Evolutionary conservation across 2,329 filamentous ascomycete genomes (phyloP), one percentile per base, ranked within the genome.

Genomic region (Aspergillus novoparasiticus): DNA sequence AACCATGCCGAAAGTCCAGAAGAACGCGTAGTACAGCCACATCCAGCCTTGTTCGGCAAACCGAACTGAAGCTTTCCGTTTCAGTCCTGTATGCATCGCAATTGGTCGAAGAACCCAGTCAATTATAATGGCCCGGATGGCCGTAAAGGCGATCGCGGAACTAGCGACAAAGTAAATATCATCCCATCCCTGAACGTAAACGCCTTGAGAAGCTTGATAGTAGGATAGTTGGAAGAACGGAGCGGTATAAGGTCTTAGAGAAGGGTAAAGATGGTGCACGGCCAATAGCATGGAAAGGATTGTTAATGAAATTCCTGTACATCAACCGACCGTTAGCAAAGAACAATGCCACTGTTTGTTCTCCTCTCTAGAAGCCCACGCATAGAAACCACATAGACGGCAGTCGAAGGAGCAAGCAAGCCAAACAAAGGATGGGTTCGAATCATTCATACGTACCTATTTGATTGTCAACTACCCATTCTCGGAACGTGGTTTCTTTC

Each of bases 41-140:
- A 97, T 84, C 92, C 94, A 98, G 54, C 90, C 92, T 81, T 99
- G 95, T 81, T 99, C 95, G 66, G 93, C 93, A 80, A 98, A 96
- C 63, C 95, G 87, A 56, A 92, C 87, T 64, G 90, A 82, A 54
- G 88, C 87, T 81, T 97, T 97, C 75, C 90, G 91, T 70, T 85
- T 85, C 71, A 97, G 86, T 41, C 94, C 94, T 66, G 86, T 85
- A 55, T 83, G 81, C 67, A 87, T 88, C 50, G 91, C 94, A 61
- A 96, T 79, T 8, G 94, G 95, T 23, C 88, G 87, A 58, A 98
- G 84, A 14, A 96, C 72, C 80, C 96, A 95, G 76, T 97, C 94
- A 87, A 98, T 96, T 61, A 87, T 83, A 58, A 87, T 88, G 45
- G 93, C 94, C 63, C 95, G 90, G 58, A 97, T 84, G 26, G 91